phyloP scores from a whole-genome alignment of 768 basidiomycete genomes.

The Mycena polygramma region DNA sequence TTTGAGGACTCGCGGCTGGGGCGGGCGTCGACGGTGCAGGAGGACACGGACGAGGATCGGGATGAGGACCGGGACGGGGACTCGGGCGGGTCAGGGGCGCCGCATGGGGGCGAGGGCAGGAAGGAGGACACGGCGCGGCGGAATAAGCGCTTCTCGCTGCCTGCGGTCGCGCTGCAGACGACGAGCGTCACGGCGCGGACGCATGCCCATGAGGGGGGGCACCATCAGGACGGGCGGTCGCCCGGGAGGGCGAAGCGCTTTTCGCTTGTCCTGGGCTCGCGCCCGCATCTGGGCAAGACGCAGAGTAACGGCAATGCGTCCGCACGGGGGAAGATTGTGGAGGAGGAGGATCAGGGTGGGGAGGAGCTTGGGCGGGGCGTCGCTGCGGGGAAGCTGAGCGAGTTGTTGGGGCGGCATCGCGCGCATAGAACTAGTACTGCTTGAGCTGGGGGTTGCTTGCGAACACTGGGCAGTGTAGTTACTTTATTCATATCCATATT shows the following conservation, averaged over 20 bases:
- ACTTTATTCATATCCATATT: constrained; percentile 28
- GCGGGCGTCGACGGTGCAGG: constrained; percentile 31
- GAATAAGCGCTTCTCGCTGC: constrained; percentile 80
- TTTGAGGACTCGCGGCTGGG: constrained; percentile 57
- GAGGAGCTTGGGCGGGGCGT: constrained; percentile 56
- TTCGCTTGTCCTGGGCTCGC: constrained; percentile 68
- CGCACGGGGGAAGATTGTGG: constrained; percentile 28
- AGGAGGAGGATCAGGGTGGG: constrained; percentile 22
- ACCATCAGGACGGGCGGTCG: constrained; percentile 44
- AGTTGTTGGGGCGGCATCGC: constrained; percentile 61
- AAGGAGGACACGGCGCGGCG: constrained; percentile 74
- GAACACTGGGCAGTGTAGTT: neutral
- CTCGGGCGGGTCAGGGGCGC: constrained; percentile 4
- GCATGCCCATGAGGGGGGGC: constrained; percentile 39
- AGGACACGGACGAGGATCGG: constrained; percentile 36
- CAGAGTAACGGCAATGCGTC: constrained; percentile 29
- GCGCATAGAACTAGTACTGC: constrained; percentile 38
- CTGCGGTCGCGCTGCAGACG: constrained; percentile 82
- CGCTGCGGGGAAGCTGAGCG: constrained; percentile 67
- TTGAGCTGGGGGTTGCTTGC: constrained; percentile 12
- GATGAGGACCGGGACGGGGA: constrained; percentile 33
- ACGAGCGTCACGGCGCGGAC: constrained; percentile 77
- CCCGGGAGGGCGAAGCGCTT: constrained; percentile 61
- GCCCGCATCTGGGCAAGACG: constrained; percentile 39
- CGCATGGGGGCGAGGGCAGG: constrained; percentile 35